A percentile compares a stretch with the other conserved stretches of the same genome.
Evolutionary conservation across 495 filamentous ascomycete genomes (phyloP).

Genomic region (Gamarada debralockiae): DNA sequence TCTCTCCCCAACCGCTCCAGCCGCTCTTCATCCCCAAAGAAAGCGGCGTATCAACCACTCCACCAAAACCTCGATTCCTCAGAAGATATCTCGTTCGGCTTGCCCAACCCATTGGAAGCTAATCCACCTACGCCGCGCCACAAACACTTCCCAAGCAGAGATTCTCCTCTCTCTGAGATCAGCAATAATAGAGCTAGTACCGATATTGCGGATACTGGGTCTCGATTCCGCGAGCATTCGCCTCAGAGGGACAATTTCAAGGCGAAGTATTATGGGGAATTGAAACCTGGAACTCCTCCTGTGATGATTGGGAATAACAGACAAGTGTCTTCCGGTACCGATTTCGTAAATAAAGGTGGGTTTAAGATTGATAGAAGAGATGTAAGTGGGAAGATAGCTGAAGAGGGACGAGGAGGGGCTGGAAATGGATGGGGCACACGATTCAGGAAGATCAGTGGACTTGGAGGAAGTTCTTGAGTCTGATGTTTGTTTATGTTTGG

Average conservation of each 20-base stretch:
- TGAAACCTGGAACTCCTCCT: constrained; percentile 43
- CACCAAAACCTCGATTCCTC: constrained; percentile 44
- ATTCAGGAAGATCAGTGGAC: constrained; percentile 21
- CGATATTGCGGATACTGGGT: constrained; percentile 30
- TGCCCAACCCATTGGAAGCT: constrained; percentile 43
- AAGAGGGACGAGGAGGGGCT: constrained; percentile 68
- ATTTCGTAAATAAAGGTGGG: constrained; percentile 47
- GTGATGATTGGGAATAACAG: constrained; percentile 35
- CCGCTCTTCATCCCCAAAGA: constrained; percentile 40
- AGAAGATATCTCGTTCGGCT: constrained; percentile 28
- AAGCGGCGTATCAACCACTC: constrained; percentile 40
- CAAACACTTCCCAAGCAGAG: constrained; percentile 11
- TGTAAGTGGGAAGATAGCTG: constrained; percentile 80
- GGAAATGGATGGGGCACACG: constrained; percentile 21
- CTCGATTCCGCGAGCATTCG: constrained; percentile 5
- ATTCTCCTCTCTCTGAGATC: constrained; percentile 37
- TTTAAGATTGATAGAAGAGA: constrained; percentile 42
- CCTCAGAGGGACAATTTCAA: constrained; percentile 38
- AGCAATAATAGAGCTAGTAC: constrained; percentile 29
- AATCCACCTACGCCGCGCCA: constrained; percentile 28
- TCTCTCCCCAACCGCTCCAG: constrained; percentile 48
- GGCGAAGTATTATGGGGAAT: constrained; percentile 46
- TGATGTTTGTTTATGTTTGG: constrained; percentile 5
- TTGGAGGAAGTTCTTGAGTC: neutral
- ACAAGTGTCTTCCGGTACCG: constrained; percentile 53